Evolutionary conservation across 345 rosid species (phyloP).

Genomic region (Pseudoturritis turrita): DNA sequence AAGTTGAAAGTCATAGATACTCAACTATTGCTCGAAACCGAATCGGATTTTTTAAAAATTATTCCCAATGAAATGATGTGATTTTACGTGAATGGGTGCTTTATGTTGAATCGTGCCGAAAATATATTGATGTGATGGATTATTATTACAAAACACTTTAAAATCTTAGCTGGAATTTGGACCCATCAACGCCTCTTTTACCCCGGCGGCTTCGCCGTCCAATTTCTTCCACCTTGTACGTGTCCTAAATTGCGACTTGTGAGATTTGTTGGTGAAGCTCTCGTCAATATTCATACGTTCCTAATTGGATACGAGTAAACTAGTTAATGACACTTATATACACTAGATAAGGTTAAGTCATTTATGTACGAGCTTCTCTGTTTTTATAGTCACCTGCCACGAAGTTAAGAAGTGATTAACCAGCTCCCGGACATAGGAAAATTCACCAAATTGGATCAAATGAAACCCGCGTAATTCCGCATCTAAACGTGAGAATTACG

Average conservation of each 20-base stretch:
- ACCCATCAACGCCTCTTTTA: background rate
- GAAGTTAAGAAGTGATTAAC: background rate
- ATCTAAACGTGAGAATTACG: no score
- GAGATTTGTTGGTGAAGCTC: background rate
- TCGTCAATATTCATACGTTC: background rate
- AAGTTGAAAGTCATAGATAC: constrained; percentile 4
- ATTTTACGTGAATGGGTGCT: background rate
- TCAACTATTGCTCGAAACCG: background rate
- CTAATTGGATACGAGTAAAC: background rate
- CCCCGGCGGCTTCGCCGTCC: no score
- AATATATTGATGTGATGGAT: background rate
- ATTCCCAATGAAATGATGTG: constrained; percentile 2
- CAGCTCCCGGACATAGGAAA: background rate
- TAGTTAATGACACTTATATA: background rate
- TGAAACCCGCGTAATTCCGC: no score
- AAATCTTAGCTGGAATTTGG: constrained; percentile 1
- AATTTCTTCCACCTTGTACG: background rate
- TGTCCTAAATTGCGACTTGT: background rate
- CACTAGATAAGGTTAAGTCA: background rate
- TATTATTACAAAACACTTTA: background rate
- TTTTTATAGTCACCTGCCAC: constrained; percentile 10
- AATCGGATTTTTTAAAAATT: background rate
- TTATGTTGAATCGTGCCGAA: background rate
- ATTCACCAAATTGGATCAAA: no score
- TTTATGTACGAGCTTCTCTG: background rate